Evolutionary conservation across 192 early-diverging fungal genomes (phyloP).

Genomic region (Linderina pennispora): DNA sequence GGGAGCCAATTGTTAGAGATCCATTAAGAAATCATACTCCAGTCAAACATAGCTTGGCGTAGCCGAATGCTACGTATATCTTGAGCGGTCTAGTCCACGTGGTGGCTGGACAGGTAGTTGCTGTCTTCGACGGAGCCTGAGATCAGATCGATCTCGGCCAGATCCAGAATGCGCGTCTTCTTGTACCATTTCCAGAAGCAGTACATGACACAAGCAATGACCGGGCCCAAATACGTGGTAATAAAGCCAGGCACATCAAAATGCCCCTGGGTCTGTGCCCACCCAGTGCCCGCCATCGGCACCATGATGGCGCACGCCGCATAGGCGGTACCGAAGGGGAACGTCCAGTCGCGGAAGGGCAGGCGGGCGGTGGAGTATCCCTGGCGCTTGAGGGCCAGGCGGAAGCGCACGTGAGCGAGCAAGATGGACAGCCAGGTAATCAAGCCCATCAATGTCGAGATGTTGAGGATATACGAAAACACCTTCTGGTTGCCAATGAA

Average conservation of each 20-base stretch:
- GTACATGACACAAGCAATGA: constrained; percentile 48
- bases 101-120: neutral
- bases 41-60: too few species aligned
- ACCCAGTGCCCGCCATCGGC: constrained; percentile 39
- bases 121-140: neutral
- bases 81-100: neutral
- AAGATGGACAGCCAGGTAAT: constrained; percentile 75
- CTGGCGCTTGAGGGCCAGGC: constrained; percentile 57
- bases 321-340: constrained; percentile 54
- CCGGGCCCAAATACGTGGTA: constrained; percentile 45
- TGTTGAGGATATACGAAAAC: constrained; percentile 52
- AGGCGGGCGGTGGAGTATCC: constrained; percentile 44
- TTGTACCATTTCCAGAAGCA: constrained; percentile 48
- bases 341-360: constrained; percentile 61
- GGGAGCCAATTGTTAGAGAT: too few species aligned
- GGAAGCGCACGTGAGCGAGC: constrained; percentile 62
- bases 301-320: constrained; percentile 50
- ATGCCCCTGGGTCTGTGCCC: constrained; percentile 18
- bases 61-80: neutral
- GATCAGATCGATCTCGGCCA: constrained; percentile 49
- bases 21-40: neutral
- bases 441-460: constrained; percentile 62
- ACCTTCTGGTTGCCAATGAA: constrained; percentile 52
- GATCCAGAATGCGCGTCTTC: constrained; percentile 46
- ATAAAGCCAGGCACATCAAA: constrained; percentile 36